phyloP scores from a whole-genome alignment of 2,329 filamentous ascomycete species.

The Xylaria sp. region DNA sequence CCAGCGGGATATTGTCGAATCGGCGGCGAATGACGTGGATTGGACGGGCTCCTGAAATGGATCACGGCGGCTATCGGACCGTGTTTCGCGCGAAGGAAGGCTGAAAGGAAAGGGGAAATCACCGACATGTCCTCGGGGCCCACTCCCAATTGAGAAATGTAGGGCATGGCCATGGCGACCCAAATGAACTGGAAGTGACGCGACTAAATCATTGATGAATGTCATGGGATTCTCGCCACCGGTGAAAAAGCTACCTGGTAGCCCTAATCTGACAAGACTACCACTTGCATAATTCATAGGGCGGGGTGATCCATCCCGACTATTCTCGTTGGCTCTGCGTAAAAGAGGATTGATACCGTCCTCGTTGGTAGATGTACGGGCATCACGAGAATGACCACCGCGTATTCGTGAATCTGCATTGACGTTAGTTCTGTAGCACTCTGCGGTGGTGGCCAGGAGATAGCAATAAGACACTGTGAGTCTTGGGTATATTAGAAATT shows the following conservation, averaged over 20 bases:
- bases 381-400: conserved; percentile 62
- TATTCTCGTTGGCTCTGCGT: conserved; percentile 64
- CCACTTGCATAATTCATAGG: conserved; percentile 54
- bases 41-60: conserved; percentile 71
- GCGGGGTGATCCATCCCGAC: conserved; percentile 60
- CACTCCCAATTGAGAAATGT: conserved; percentile 68
- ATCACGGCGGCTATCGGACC: conserved; percentile 62
- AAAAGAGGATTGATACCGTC: conserved; percentile 90
- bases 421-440: conserved; percentile 41
- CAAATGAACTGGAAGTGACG: conserved; percentile 60
- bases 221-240: conserved; percentile 61
- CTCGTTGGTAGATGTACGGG: conserved; percentile 69
- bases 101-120: conserved; percentile 56
- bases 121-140: conserved; percentile 60
- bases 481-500: background rate
- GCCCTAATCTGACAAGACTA: conserved; percentile 64
- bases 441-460: background rate
- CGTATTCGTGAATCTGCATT: conserved; percentile 53
- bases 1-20: conserved; percentile 81
- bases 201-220: conserved; percentile 66
- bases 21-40: conserved; percentile 78
- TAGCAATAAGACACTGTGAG: background rate
- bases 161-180: conserved; percentile 62
- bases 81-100: conserved; percentile 52
- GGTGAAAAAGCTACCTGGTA: conserved; percentile 59